Conservation (phyloP, 495 filamentous ascomycete genomes). For the Xylaria acuta region DNA sequence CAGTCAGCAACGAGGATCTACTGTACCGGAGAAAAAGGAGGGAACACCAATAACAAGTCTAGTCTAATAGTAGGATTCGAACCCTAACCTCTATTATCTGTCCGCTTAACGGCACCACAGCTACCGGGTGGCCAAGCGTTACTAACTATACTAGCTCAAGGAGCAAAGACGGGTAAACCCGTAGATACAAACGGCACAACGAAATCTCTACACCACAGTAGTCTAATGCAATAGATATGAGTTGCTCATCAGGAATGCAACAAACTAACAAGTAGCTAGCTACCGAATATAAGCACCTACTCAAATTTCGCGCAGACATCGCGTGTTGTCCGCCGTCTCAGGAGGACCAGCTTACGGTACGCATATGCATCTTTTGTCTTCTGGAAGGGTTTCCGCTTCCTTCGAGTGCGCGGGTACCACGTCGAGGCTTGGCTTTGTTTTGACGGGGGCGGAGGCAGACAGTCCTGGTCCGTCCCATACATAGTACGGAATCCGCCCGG, state of each 20-base stretch:
- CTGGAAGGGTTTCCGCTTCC: constrained; percentile 14
- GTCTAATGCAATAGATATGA: neutral
- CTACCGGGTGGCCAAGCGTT: neutral
- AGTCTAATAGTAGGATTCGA: too few species aligned
- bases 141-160: neutral
- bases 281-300: constrained; percentile 5
- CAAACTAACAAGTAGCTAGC: neutral
- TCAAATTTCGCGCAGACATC: constrained; percentile 5
- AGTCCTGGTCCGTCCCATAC: neutral
- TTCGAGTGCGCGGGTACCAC: neutral
- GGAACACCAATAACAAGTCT: too few species aligned
- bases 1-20: neutral
- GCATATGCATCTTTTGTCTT: neutral
- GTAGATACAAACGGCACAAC: neutral
- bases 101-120: too few species aligned
- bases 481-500: constrained; percentile 10
- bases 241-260: neutral
- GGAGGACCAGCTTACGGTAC: neutral
- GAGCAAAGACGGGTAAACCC: neutral
- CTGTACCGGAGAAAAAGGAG: too few species aligned
- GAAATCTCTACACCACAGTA: neutral
- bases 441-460: neutral
- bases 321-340: neutral
- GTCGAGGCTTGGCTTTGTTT: neutral
- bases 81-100: too few species aligned